Evolutionary conservation across 2,329 filamentous ascomycete species (phyloP), one percentile per base, ranked within the genome.

Genomic region (Aureobasidium musti): DNA sequence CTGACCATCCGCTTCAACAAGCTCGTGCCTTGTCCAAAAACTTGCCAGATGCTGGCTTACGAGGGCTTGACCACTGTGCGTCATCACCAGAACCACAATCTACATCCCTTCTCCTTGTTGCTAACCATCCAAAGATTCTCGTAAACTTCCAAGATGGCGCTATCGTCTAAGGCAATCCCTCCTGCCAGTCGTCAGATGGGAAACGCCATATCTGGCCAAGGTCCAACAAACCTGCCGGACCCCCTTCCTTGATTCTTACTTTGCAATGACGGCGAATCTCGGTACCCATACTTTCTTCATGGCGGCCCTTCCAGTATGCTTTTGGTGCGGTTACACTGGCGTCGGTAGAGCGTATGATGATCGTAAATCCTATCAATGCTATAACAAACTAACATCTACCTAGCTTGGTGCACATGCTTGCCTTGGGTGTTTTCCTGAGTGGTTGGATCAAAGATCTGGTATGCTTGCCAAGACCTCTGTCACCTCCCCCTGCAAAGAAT

Each of bases 281-380:
- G 92, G 95, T 71, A 99, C 95, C 0, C 95, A 99, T 79, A 99
- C 95, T 0, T 98, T 97, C 82, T 99, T 97, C 83, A 98, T 98
- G 93, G 85, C 97, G 71, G 90, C 92, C 67, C 81, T 99, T 74
- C 95, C 95, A 6, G 91, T 98, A 70, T 85, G 97, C 72, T 98
- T 98, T 81, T 99, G 95, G 95, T 97, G 92, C 74, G 94, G 94
- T 64, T 91, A 93, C 79, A 88, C 90, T 50, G 88, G 85, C 69
- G 86, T 96, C 71, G 95, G 92, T 65, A 90, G 95, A 81, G 93
- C 89, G 91, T 96, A 87, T 72, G 89, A 83, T 65, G 5, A 41
- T 50, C n/a, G 13, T 13, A n/a, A 14, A 23, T 41, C 23, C 11
- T 26, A 1, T 10, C 5, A 33, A 30, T 50, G 26, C 33, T 50